phyloP scores from a whole-genome alignment of 2,329 filamentous ascomycete genomes.

The Magnaporthiopsis rhizophila region DNA sequence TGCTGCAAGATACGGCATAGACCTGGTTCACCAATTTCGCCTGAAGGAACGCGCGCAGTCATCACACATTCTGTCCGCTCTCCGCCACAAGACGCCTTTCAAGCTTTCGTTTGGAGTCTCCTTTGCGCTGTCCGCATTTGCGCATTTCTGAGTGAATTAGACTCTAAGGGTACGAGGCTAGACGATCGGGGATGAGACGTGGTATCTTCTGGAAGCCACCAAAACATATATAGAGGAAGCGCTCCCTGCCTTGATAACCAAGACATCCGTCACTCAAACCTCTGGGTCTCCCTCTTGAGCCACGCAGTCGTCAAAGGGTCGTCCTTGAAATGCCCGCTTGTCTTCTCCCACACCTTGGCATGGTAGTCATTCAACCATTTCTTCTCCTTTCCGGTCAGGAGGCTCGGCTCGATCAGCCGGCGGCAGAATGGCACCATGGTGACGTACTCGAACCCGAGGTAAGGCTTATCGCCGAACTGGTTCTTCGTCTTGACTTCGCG shows the following conservation, averaged over 20 bases:
- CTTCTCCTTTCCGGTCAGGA: slow-evolving; percentile 69
- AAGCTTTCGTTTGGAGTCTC: slow-evolving; percentile 64
- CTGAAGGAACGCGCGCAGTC: slow-evolving; percentile 27
- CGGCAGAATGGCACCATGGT: slow-evolving; percentile 94
- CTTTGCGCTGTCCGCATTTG: slow-evolving; percentile 62
- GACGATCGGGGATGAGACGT: not conserved
- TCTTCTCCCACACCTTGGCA: slow-evolving; percentile 73
- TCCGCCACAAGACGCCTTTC: slow-evolving; percentile 54
- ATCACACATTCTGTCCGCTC: slow-evolving; percentile 36
- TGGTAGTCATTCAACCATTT: slow-evolving; percentile 86
- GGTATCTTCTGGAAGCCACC: not conserved
- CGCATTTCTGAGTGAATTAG: slow-evolving; percentile 29
- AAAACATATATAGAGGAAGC: not conserved
- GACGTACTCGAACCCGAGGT: slow-evolving; percentile 90
- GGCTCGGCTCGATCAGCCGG: slow-evolving; percentile 68
- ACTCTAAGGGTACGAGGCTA: not conserved
- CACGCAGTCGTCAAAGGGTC: slow-evolving; percentile 68
- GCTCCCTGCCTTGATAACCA: not conserved
- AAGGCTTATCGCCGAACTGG: slow-evolving; percentile 88
- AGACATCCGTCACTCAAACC: slow-evolving; percentile 27
- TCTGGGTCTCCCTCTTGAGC: slow-evolving; percentile 79
- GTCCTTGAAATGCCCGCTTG: slow-evolving; percentile 63
- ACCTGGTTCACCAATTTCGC: slow-evolving; percentile 28
- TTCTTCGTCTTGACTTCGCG: slow-evolving; percentile 80
- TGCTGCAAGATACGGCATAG: slow-evolving; percentile 34